Conservation (phyloP, 2,329 filamentous ascomycete genomes). For the Penicillium sclerotiorum region DNA sequence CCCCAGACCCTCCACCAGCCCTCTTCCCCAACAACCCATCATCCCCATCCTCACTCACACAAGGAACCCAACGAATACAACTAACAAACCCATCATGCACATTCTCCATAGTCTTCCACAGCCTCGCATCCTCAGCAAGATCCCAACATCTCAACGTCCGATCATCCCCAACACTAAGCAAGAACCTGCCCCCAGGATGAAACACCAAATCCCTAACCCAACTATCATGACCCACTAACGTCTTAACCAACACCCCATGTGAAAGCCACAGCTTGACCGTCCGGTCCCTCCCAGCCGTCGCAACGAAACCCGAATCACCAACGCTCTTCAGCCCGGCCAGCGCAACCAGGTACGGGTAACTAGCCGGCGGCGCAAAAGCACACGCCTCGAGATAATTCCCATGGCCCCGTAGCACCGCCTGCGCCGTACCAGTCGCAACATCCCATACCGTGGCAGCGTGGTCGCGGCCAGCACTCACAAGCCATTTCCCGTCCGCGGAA, state of each 20-base stretch:
- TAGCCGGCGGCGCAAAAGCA: constrained; percentile 74
- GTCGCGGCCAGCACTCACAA: constrained; percentile 81
- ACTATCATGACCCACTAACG: constrained; percentile 84
- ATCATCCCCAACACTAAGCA: constrained; percentile 82
- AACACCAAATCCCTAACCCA: constrained; percentile 86
- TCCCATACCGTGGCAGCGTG: constrained; percentile 85
- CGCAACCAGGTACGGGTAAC: constrained; percentile 74
- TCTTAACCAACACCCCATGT: constrained; percentile 79
- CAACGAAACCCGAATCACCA: constrained; percentile 73
- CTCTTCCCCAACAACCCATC: neutral
- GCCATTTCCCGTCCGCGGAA: constrained; percentile 77
- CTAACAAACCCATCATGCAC: constrained; percentile 78
- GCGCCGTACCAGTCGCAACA: constrained; percentile 70
- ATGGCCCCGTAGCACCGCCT: constrained; percentile 78
- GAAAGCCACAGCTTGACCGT: constrained; percentile 37
- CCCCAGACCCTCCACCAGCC: neutral
- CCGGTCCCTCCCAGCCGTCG: constrained; percentile 66
- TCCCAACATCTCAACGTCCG: constrained; percentile 94
- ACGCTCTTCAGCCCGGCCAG: constrained; percentile 42
- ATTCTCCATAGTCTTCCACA: constrained; percentile 74
- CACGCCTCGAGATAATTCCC: constrained; percentile 86
- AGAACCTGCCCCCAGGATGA: constrained; percentile 86
- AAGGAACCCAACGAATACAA: constrained; percentile 78
- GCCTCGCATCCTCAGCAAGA: constrained; percentile 81
- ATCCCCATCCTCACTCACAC: neutral